A percentile compares a stretch with the other conserved stretches of the same genome.
These are phyloP conservation scores for Chlorencoelia australis DNA, from an alignment of 2,329 filamentous ascomycete species.

Conservation along the genomic window DNA sequence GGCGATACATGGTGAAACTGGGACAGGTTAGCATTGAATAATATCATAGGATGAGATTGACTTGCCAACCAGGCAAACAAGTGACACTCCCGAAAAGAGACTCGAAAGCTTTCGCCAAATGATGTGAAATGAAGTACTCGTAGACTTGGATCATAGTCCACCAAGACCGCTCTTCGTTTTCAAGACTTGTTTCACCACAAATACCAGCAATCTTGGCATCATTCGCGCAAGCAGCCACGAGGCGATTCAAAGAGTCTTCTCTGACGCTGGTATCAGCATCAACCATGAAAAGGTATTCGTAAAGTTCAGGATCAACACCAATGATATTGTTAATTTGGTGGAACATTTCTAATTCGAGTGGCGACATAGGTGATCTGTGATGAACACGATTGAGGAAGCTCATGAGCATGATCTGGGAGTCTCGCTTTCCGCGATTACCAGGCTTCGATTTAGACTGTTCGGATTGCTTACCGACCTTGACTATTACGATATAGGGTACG, in stretches of 20 bases:
- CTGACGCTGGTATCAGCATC: conserved; percentile 93
- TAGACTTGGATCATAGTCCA: conserved; percentile 99
- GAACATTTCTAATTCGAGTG: conserved; percentile 94
- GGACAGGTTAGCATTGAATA: conserved; percentile 28
- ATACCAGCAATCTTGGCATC: conserved; percentile 96
- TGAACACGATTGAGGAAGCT: conserved; percentile 98
- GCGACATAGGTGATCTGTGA: conserved; percentile 87
- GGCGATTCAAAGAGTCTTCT: conserved; percentile 83
- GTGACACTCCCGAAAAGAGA: conserved; percentile 96
- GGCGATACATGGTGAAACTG: conserved; percentile 98
- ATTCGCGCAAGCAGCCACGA: conserved; percentile 87
- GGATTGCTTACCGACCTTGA: conserved; percentile 95
- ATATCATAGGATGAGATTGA: conserved; percentile 19
- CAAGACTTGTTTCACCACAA: conserved; percentile 90
- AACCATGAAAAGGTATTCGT: conserved; percentile 95
- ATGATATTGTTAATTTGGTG: conserved; percentile 99
- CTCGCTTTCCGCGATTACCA: conserved; percentile 96
- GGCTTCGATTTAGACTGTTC: conserved; percentile 87
- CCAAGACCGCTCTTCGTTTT: conserved; percentile 92
- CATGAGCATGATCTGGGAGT: conserved; percentile 92
- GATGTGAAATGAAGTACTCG: conserved; percentile 98
- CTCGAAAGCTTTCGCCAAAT: conserved; percentile 93
- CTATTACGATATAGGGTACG: conserved; percentile 88
- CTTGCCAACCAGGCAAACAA: conserved; percentile 97
- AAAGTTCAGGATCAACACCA: conserved; percentile 91